Conservation (phyloP, 2,329 filamentous ascomycete genomes). For the Trichophyton equinum region DNA sequence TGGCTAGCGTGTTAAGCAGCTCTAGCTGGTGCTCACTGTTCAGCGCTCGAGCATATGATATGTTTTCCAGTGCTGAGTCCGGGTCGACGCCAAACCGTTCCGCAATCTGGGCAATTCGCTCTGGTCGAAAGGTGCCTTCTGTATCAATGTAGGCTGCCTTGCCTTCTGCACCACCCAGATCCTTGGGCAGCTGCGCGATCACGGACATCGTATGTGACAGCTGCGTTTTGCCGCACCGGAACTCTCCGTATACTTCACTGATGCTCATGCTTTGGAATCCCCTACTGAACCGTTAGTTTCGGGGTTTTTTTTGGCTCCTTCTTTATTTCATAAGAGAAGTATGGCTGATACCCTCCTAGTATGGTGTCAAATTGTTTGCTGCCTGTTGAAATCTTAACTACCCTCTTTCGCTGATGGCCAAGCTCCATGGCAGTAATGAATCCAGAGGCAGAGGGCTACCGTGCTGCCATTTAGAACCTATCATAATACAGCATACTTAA, state of each 20-base stretch:
- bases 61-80: constrained; percentile 51
- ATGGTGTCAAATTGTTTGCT: constrained; percentile 56
- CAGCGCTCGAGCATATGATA: constrained; percentile 50
- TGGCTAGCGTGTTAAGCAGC: constrained; percentile 47
- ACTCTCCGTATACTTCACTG: constrained; percentile 40
- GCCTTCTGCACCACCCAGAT: constrained; percentile 54
- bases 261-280: constrained; percentile 61
- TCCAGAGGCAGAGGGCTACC: constrained; percentile 44
- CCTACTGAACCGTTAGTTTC: constrained; percentile 23
- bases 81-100: constrained; percentile 52
- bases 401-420: constrained; percentile 48
- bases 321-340: not conserved
- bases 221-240: constrained; percentile 55
- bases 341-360: constrained; percentile 44
- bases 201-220: constrained; percentile 58
- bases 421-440: constrained; percentile 57
- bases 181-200: constrained; percentile 43
- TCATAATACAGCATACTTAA: not conserved
- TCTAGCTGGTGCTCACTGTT: constrained; percentile 58
- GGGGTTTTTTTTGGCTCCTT: not conserved
- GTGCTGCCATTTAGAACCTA: not conserved
- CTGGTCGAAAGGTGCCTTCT: constrained; percentile 54
- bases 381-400: constrained; percentile 55
- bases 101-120: constrained; percentile 54
- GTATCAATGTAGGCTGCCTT: constrained; percentile 59